Percentiles rank a stretch among this genome's conserved stretches.
These are phyloP conservation scores for Hypoxylon rickii DNA, from an alignment of 495 filamentous ascomycete species.

Conservation along the genomic window DNA sequence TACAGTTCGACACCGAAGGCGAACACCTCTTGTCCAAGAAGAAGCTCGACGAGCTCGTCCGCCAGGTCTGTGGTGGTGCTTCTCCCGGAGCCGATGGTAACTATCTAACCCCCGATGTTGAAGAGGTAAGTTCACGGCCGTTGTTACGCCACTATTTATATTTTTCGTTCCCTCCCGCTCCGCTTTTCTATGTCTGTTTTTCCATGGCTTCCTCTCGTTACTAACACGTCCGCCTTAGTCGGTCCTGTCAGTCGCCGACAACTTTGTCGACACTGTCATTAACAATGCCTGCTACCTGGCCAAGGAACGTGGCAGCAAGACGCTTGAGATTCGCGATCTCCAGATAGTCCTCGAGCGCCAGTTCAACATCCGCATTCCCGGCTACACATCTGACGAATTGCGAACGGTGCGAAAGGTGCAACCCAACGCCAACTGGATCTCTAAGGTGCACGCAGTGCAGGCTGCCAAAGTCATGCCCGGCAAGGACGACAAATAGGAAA, in stretches of 20 bases:
- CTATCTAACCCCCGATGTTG: conserved; percentile 82
- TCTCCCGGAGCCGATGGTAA: conserved; percentile 70
- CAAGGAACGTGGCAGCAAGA: conserved; percentile 86
- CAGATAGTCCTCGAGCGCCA: conserved; percentile 94
- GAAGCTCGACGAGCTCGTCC: conserved; percentile 92
- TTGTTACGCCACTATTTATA: background rate
- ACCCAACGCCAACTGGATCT: conserved; percentile 83
- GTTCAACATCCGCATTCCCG: conserved; percentile 97
- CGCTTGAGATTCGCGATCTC: conserved; percentile 89
- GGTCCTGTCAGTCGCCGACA: conserved; percentile 86
- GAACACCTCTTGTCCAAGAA: conserved; percentile 91
- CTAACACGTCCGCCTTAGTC: conserved; percentile 57
- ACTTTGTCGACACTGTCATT: conserved; percentile 91
- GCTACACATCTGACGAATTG: conserved; percentile 91
- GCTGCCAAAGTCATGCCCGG: conserved; percentile 79
- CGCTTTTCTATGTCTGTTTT: no score
- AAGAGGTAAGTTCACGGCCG: conserved; percentile 69
- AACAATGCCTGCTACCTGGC: conserved; percentile 85
- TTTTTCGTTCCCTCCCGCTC: conserved; percentile 15
- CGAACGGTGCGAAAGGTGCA: conserved; percentile 91
- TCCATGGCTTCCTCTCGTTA: background rate
- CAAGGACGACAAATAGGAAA: conserved; percentile 51
- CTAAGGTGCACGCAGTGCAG: conserved; percentile 94
- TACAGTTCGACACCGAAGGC: conserved; percentile 84
- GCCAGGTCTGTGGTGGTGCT: conserved; percentile 84